phyloP scores from a whole-genome alignment of 108 stramenopile genomes.

The Stephanodiscus triporus region DNA sequence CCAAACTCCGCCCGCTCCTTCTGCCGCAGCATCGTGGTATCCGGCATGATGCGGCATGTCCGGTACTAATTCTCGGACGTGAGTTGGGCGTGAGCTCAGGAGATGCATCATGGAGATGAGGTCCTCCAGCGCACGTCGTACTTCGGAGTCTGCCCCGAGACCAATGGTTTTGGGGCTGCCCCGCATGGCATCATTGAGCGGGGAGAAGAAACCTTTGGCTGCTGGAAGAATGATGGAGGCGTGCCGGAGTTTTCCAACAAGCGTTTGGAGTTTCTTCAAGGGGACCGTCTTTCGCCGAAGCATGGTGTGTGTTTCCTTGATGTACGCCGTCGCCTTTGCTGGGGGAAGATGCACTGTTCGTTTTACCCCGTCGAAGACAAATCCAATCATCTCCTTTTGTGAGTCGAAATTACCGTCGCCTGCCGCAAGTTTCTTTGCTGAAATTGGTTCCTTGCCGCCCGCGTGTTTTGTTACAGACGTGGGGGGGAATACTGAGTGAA shows the following conservation, averaged over 20 bases:
- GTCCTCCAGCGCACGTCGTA: background rate
- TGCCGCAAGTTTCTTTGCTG: background rate
- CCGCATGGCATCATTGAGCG: background rate
- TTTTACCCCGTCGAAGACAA: background rate
- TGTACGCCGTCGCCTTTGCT: background rate
- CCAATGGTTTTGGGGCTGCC: background rate
- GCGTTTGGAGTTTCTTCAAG: background rate
- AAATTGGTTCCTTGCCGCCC: background rate
- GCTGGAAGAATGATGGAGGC: background rate
- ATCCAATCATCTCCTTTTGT: background rate
- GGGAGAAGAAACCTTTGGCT: background rate
- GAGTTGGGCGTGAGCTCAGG: background rate
- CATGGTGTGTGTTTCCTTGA: background rate
- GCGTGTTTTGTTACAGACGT: background rate
- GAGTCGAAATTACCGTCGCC: background rate
- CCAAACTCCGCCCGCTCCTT: background rate
- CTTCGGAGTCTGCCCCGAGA: background rate
- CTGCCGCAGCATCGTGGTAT: too few species aligned
- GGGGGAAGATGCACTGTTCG: too few species aligned
- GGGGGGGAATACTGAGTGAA: background rate
- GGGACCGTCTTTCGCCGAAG: background rate
- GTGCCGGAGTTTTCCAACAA: background rate
- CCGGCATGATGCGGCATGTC: background rate
- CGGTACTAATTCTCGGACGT: background rate
- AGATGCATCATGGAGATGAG: background rate